A percentile compares a stretch with the other conserved stretches of the same genome.
These are phyloP conservation scores for Neoarthrinium moseri DNA, from an alignment of 2,329 filamentous ascomycete genomes.

Conservation along the genomic window DNA sequence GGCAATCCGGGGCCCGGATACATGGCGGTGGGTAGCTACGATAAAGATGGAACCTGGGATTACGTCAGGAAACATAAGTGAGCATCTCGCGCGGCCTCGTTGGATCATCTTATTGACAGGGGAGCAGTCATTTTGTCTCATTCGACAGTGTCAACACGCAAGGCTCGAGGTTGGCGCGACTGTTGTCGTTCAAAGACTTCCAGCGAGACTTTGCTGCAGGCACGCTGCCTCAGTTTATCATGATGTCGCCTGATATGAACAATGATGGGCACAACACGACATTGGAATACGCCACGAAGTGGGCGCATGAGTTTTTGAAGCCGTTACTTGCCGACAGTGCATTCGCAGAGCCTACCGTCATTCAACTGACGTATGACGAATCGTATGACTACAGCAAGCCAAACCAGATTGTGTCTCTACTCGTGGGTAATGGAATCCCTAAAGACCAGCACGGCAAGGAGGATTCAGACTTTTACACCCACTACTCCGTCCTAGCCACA, in stretches of 20 bases:
- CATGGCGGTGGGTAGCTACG: constrained; percentile 39
- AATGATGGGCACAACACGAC: constrained; percentile 71
- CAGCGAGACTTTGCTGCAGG: constrained; percentile 53
- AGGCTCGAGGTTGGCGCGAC: constrained; percentile 50
- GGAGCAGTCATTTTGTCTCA: constrained; percentile 37
- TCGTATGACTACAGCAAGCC: constrained; percentile 64
- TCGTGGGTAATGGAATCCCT: constrained; percentile 72
- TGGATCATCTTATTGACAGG: background rate
- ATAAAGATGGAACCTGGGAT: constrained; percentile 24
- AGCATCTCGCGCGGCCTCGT: no score
- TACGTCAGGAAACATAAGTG: constrained; percentile 43
- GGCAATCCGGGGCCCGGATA: constrained; percentile 44
- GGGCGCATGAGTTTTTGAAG: constrained; percentile 65
- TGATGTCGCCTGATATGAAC: constrained; percentile 63
- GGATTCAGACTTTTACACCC: constrained; percentile 69
- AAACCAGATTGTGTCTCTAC: constrained; percentile 69
- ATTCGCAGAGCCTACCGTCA: constrained; percentile 72
- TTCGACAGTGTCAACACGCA: constrained; percentile 39
- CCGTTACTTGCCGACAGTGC: constrained; percentile 66
- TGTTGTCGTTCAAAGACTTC: constrained; percentile 65
- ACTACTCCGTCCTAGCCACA: constrained; percentile 49
- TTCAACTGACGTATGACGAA: constrained; percentile 79
- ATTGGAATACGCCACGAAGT: constrained; percentile 66
- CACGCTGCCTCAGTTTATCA: constrained; percentile 63
- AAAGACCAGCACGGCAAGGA: constrained; percentile 61